Base-by-base conservation (phyloP, 2,329 filamentous ascomycete genomes). In the Fusarium aywerte region DNA sequence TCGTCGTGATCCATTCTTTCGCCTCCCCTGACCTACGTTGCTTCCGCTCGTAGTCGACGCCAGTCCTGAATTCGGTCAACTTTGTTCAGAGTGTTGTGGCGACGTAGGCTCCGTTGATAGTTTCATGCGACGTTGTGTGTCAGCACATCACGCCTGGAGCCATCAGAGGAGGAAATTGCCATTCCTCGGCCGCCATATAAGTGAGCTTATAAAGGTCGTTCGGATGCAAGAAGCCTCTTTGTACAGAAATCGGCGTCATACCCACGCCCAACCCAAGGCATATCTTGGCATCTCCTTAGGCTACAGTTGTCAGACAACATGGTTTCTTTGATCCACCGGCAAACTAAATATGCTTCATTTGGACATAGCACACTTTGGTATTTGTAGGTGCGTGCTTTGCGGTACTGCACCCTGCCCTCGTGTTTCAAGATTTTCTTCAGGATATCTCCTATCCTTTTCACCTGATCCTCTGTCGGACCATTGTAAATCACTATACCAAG, bases 401-500 rank as follows among this genome's bases (percentile, higher is more conserved):
- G 32, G 10, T 16, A 9, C 18, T 27, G 36, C 16, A 57, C 15
- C 23, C 49, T 33, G 8, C 29, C 18, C 7, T 67, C 68, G 47
- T 52, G 49, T 8, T 51, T n/a, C 7, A 68, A 42, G 1, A 66
- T 33, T 27, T 48, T 36, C 11, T 35, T 15, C 11, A 79, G 42
- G 1, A 78, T 35, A 11, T 62, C 40, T 8, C 65, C 73, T 6
- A 79, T 73, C 8, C 48, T 23, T 12, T 20, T 5, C 1, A 70
- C 65, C 55, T 78, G 71, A 15, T 10, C 4, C 3, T 58, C 49
- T 9, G 58, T 58, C 7, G 72, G 68, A 1, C 76, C 76, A 7
- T 72, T 71, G 50, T 70, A 79, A 13, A 73, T 70, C 18, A 78
- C 38, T 4, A 76, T 71, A 4, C 77, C 77, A 1, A 77, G 66